phyloP scores from a whole-genome alignment of 129 eudicot species.

The Lactuca sativa region DNA sequence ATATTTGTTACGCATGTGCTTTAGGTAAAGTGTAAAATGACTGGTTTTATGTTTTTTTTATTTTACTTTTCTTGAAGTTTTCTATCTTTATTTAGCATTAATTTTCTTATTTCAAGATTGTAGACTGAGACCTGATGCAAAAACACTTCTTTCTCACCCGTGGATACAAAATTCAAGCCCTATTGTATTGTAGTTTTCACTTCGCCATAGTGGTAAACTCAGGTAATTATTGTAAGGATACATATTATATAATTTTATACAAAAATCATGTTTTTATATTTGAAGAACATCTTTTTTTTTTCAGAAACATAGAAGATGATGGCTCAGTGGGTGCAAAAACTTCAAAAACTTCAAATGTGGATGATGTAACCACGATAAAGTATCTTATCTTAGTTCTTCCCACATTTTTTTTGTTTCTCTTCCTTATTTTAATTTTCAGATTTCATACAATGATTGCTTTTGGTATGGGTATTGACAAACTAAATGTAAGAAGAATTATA shows the following conservation, averaged over 20 bases:
- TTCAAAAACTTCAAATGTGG: conserved; percentile 43
- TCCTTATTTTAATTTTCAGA: no score
- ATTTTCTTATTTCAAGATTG: conserved; percentile 67
- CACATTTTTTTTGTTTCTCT: no score
- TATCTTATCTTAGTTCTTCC: no score
- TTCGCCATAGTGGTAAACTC: conserved; percentile 73
- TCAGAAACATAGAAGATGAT: conserved; percentile 73
- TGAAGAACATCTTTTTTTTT: conserved; percentile 19
- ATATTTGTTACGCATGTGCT: conserved; percentile 88
- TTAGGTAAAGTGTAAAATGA: conserved; percentile 55
- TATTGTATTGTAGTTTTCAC: conserved; percentile 70
- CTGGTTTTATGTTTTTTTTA: background rate
- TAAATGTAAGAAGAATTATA: conserved; percentile 78
- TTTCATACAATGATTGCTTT: conserved; percentile 68
- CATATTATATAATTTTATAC: background rate
- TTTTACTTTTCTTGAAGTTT: conserved; percentile 15
- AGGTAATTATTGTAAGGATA: conserved; percentile 38
- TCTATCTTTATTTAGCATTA: conserved; percentile 23
- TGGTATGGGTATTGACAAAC: conserved; percentile 96
- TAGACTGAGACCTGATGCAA: conserved; percentile 96
- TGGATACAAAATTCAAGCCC: conserved; percentile 98
- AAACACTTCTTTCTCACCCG: conserved; percentile 90
- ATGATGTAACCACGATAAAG: conserved; percentile 29
- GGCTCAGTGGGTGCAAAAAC: conserved; percentile 39
- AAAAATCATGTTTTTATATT: conserved; percentile 11